Conservation (phyloP, 495 filamentous ascomycete species). For the Aspergillus egyptiacus region DNA sequence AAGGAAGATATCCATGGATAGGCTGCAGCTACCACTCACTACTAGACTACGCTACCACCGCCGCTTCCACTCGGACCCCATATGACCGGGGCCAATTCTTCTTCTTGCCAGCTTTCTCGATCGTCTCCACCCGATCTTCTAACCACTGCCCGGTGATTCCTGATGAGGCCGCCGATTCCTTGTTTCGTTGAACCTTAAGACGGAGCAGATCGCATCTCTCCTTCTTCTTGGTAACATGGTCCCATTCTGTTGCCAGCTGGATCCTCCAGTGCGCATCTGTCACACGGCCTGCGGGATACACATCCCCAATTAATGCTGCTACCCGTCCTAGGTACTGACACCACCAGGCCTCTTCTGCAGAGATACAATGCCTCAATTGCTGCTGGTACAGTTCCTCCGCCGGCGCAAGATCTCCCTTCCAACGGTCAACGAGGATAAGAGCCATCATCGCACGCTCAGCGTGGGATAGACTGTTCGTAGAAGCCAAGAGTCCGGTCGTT, state of each 20-base stretch:
- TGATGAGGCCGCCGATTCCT: slow-evolving; percentile 11
- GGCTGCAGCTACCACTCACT: neutral
- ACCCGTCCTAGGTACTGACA: slow-evolving; percentile 51
- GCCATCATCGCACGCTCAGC: slow-evolving; percentile 60
- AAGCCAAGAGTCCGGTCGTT: slow-evolving; percentile 58
- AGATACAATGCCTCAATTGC: slow-evolving; percentile 38
- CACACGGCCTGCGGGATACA: slow-evolving; percentile 50
- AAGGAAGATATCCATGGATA: neutral
- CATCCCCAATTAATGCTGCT: slow-evolving; percentile 41
- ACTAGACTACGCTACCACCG: neutral
- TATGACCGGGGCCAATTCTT: slow-evolving; percentile 46
- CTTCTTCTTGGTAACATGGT: slow-evolving; percentile 21
- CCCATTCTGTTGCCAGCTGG: slow-evolving; percentile 27
- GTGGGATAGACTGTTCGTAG: slow-evolving; percentile 64
- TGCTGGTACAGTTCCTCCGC: slow-evolving; percentile 37
- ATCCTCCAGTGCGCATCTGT: slow-evolving; percentile 22
- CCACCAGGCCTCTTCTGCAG: slow-evolving; percentile 49
- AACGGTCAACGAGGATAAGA: slow-evolving; percentile 66
- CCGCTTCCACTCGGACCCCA: slow-evolving; percentile 22
- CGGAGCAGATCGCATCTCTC: slow-evolving; percentile 23
- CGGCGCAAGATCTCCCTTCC: slow-evolving; percentile 58
- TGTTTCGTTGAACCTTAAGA: slow-evolving; percentile 26
- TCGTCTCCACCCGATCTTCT: slow-evolving; percentile 30
- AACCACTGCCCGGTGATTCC: slow-evolving; percentile 26
- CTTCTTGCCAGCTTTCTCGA: slow-evolving; percentile 55